phyloP scores from a whole-genome alignment of 1,284 basidiomycete species.

The Ganoderma lingzhi region DNA sequence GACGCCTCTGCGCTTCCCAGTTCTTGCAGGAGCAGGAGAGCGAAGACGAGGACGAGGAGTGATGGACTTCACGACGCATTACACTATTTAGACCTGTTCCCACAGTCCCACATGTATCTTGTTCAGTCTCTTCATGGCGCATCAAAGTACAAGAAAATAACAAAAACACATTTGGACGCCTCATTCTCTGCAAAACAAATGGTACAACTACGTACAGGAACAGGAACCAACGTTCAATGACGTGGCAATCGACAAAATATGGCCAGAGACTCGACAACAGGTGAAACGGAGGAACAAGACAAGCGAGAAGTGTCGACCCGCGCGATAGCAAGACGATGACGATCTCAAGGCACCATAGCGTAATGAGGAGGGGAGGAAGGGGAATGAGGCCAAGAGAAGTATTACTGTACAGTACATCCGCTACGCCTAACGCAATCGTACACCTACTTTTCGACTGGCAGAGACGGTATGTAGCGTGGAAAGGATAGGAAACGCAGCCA shows the following conservation, averaged over 20 bases:
- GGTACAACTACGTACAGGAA: conserved; percentile 1
- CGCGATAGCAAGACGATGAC: not conserved
- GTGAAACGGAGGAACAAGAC: not conserved
- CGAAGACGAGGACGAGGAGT: conserved; percentile 76
- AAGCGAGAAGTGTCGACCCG: not conserved
- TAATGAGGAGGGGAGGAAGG: not conserved
- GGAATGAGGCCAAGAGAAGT: not conserved
- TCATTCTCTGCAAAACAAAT: not conserved
- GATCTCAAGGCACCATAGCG: not conserved
- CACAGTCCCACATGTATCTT: conserved; percentile 15
- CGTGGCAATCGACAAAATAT: not conserved
- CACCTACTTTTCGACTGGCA: conserved; percentile 17
- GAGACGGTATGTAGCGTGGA: not conserved
- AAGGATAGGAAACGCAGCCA: not conserved
- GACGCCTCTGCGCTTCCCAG: conserved; percentile 45
- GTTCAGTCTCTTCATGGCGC: not conserved
- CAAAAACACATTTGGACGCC: conserved; percentile 1
- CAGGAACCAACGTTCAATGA: not conserved
- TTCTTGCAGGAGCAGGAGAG: conserved; percentile 85
- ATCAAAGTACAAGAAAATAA: conserved; percentile 12
- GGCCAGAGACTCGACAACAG: not conserved
- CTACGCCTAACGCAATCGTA: conserved; percentile 15
- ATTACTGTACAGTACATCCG: conserved; percentile 16
- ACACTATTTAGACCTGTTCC: not conserved
- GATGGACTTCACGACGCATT: conserved; percentile 21